These are phyloP conservation scores for Hyphodiscus hymeniophilus DNA, from an alignment of 495 filamentous ascomycete genomes.

Conservation along the genomic window DNA sequence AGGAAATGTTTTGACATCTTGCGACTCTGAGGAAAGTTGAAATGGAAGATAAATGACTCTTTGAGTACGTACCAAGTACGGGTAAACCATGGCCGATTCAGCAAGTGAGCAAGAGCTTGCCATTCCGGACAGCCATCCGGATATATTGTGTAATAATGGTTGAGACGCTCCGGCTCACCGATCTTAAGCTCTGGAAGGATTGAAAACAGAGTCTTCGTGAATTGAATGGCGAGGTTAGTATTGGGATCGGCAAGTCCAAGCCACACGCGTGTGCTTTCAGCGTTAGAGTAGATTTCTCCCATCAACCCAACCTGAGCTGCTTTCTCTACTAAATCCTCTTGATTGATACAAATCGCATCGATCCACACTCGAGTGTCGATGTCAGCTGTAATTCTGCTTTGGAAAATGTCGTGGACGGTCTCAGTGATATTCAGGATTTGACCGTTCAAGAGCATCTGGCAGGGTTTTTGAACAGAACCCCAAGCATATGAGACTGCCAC, in stretches of 20 bases:
- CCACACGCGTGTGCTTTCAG: slow-evolving; percentile 19
- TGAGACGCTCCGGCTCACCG: too few species aligned
- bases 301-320: slow-evolving; percentile 20
- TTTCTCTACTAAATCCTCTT: slow-evolving; percentile 16
- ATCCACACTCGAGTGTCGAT: not conserved
- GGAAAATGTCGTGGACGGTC: not conserved
- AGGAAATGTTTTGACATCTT: too few species aligned
- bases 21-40: too few species aligned
- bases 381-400: not conserved
- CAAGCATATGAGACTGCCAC: not conserved
- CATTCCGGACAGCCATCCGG: not conserved
- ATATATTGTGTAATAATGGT: not conserved
- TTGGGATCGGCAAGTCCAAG: slow-evolving; percentile 12
- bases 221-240: not conserved
- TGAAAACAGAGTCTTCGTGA: not conserved
- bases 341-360: slow-evolving; percentile 26
- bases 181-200: too few species aligned
- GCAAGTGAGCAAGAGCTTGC: not conserved
- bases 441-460: not conserved
- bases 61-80: too few species aligned
- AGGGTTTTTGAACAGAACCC: not conserved
- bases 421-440: not conserved
- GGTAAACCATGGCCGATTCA: slow-evolving; percentile 23
- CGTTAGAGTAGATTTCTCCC: slow-evolving; percentile 20
- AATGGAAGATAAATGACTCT: too few species aligned